Percentiles rank a stretch among this genome's conserved stretches.
These are phyloP conservation scores for Euryodendron excelsum DNA, from an alignment of 148 eudicot genomes.

Conservation along the genomic window DNA sequence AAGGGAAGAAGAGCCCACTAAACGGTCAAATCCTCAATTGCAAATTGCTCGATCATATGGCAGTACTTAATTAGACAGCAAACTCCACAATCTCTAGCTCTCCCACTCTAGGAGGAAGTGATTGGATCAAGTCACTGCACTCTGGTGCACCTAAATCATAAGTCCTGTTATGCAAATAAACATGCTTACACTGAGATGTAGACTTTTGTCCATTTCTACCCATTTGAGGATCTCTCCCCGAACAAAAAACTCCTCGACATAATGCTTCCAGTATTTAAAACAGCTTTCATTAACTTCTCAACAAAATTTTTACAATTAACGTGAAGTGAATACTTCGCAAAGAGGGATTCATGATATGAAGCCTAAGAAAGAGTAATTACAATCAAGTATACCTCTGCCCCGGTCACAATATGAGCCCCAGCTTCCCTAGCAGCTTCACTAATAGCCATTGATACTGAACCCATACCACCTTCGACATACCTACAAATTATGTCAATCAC, in stretches of 20 bases:
- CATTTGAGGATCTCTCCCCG: neutral
- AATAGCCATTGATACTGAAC: conserved; percentile 57
- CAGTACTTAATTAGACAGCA: neutral
- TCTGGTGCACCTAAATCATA: neutral
- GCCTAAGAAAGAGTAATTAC: conserved; percentile 2
- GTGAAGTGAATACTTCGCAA: neutral
- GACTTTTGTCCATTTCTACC: neutral
- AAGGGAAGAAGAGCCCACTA: neutral
- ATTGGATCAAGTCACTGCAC: neutral
- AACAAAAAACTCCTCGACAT: neutral
- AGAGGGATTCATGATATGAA: neutral
- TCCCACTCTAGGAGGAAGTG: neutral
- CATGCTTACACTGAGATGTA: no score
- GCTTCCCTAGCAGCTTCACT: conserved; percentile 63
- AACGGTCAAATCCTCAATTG: neutral
- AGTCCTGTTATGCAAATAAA: neutral
- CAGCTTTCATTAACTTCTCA: neutral
- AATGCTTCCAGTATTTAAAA: neutral
- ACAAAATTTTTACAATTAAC: no score
- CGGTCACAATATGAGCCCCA: conserved; percentile 56
- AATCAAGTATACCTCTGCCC: conserved; percentile 14
- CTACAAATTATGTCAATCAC: conserved; percentile 28
- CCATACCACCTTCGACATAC: conserved; percentile 75
- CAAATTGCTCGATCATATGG: neutral
- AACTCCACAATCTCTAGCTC: neutral